Conservation (phyloP, 106 monocot species). For the Allium sativum region DNA sequence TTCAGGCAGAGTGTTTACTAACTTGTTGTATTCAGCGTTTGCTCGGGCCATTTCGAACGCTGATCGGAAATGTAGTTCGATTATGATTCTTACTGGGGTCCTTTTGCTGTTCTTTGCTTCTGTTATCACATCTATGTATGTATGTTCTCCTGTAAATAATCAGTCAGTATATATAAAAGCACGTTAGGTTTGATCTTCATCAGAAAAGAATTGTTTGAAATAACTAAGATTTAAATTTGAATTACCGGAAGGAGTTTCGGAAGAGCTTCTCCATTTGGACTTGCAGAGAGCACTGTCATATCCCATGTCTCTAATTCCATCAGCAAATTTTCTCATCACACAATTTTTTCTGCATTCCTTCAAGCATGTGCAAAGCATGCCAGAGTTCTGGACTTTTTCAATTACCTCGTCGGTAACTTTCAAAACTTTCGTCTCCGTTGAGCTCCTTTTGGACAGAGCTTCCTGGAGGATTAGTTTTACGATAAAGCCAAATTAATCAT, state of each 20-base stretch:
- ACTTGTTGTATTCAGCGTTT: conserved; percentile 38
- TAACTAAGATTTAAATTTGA: not conserved
- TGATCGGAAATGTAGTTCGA: conserved; percentile 61
- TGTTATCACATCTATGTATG: conserved; percentile 51
- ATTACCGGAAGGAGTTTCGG: conserved; percentile 64
- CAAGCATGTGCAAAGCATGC: not conserved
- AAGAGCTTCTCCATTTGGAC: conserved; percentile 66
- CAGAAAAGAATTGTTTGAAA: not conserved
- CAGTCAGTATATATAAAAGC: not conserved
- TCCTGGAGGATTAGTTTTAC: conserved; percentile 13
- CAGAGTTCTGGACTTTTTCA: conserved; percentile 15
- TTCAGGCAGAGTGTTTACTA: conserved; percentile 66
- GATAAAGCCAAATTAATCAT: not conserved
- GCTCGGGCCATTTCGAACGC: conserved; percentile 85
- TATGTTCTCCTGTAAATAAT: conserved; percentile 60
- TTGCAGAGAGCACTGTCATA: conserved; percentile 67
- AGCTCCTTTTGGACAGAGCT: conserved; percentile 31
- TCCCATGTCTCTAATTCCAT: conserved; percentile 34
- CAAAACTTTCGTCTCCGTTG: conserved; percentile 39
- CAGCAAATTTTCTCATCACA: conserved; percentile 16
- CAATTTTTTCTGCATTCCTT: conserved; percentile 33
- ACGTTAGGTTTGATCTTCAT: not conserved
- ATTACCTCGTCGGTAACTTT: conserved; percentile 23
- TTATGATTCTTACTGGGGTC: conserved; percentile 32
- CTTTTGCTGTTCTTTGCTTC: conserved; percentile 28